Base-by-base conservation (phyloP, 768 basidiomycete species). In the Coprinopsis sp. region DNA sequence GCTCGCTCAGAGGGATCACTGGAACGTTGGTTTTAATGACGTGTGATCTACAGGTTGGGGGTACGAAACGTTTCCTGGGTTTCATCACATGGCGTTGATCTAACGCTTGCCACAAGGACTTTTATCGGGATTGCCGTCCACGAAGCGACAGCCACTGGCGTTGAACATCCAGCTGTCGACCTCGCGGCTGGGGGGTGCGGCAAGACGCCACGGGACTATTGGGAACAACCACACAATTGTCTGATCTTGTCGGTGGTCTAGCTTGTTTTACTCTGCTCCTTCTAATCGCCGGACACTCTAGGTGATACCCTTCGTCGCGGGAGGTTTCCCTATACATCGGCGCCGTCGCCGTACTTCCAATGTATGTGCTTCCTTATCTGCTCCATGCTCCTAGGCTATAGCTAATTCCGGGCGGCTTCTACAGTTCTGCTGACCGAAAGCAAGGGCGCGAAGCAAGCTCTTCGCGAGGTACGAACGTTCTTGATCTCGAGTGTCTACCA, bases 251-350 rank as follows among this genome's bases (percentile, higher is more conserved):
- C 58, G 69, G 85, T 66, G 51, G 54, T 27, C 41, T 51, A 44
- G 33, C 46, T 34, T 45, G 28, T 39, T 31, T 27, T 10, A 28
- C 24, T 30, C 24, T 24, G 33, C 37, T 14, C 33, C 4, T 43
- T 49, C 30, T 44, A 31, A 30, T 33, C 33, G 41, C 24, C 43
- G 13, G 18, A n/a, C 21, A 42, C 46, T 50, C 54, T 56, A 91
- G 88, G 87, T 91, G 37, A 90, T 91, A 52, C 88, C 89, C 13
- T 90, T 89, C 60, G 89, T 91, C 36, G 89, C 90, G 27, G 90
- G 90, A 53, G 91, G 91, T 14, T 96, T 94, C 70, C 69, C n/a
- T 95, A 57, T 94, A 93, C 66, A 93, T 95, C 59, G 92, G 91
- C 22, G 88, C 89, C 24, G 92, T 94, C 47, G 90, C 91, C 38